Evolutionary conservation across 257 asterid species (phyloP).

Genomic region (Salvia hispanica): DNA sequence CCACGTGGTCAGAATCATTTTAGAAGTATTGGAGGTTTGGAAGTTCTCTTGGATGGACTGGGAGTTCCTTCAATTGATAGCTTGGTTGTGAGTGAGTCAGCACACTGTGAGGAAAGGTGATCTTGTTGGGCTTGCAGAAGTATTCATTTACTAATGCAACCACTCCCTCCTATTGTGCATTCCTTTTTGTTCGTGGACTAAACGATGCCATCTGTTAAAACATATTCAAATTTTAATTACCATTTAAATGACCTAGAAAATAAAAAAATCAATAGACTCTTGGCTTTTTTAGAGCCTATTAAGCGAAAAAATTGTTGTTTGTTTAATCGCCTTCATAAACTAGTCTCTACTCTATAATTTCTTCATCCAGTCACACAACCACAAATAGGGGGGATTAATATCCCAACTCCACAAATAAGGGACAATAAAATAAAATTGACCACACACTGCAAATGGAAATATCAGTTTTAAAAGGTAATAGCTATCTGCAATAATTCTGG

Average conservation of each 20-base stretch:
- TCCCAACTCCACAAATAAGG: background rate
- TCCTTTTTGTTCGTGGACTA: constrained; percentile 14
- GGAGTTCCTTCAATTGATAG: constrained; percentile 71
- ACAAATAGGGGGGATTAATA: constrained; percentile 1
- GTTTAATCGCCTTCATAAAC: background rate
- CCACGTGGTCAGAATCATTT: constrained; percentile 99
- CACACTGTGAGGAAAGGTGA: constrained; percentile 57
- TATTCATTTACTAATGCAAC: constrained; percentile 22
- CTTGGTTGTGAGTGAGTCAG: constrained; percentile 49
- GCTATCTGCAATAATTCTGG: constrained; percentile 5
- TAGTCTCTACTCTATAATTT: constrained; percentile 9
- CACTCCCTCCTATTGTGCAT: background rate
- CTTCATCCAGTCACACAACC: constrained; percentile 19
- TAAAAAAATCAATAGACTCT: background rate
- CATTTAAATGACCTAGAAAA: constrained; percentile 1
- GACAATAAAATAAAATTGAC: background rate
- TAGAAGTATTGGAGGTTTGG: constrained; percentile 98
- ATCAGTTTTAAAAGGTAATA: background rate
- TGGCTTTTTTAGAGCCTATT: background rate
- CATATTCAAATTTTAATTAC: background rate
- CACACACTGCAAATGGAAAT: constrained; percentile 14
- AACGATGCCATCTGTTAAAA: background rate
- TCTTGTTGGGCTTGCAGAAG: constrained; percentile 32
- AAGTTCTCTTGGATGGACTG: constrained; percentile 92
- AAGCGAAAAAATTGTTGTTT: background rate